Conservation (phyloP, 352 stramenopile species). For the Phytophthora chlamydospora region DNA sequence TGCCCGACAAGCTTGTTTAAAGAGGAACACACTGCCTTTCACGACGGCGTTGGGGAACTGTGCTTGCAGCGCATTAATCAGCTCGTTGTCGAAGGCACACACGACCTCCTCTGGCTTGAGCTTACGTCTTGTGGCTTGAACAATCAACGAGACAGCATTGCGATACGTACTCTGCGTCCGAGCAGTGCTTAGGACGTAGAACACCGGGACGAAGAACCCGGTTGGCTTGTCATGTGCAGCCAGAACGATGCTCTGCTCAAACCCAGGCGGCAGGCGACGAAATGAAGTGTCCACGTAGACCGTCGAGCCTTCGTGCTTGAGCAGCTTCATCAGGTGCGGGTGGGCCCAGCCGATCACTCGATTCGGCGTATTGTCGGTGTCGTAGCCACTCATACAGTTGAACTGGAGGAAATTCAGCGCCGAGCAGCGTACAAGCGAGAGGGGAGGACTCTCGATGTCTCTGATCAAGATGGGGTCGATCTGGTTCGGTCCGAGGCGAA, state of each 20-base stretch:
- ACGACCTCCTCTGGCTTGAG: constrained; percentile 5
- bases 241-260: constrained; percentile 13
- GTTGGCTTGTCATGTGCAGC: constrained; percentile 3
- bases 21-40: constrained; percentile 1
- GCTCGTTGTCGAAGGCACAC: constrained; percentile 11
- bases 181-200: constrained; percentile 10
- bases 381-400: constrained; percentile 8
- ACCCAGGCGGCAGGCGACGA: constrained; percentile 18
- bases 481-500: not conserved
- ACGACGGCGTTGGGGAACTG: constrained; percentile 14
- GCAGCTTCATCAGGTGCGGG: constrained; percentile 12
- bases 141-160: constrained; percentile 1
- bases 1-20: constrained; percentile 18
- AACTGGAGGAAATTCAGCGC: constrained; percentile 17
- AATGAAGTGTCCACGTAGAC: constrained; percentile 27
- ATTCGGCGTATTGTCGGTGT: constrained; percentile 4
- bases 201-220: constrained; percentile 13
- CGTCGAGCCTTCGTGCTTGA: constrained; percentile 16
- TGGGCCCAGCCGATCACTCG: constrained; percentile 23
- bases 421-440: constrained; percentile 1
- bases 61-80: constrained; percentile 7
- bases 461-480: not conserved
- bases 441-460: constrained; percentile 4
- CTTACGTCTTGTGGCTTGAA: not conserved
- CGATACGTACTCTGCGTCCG: constrained; percentile 1